phyloP scores from a whole-genome alignment of 768 basidiomycete genomes.

The Tylopilus felleus region DNA sequence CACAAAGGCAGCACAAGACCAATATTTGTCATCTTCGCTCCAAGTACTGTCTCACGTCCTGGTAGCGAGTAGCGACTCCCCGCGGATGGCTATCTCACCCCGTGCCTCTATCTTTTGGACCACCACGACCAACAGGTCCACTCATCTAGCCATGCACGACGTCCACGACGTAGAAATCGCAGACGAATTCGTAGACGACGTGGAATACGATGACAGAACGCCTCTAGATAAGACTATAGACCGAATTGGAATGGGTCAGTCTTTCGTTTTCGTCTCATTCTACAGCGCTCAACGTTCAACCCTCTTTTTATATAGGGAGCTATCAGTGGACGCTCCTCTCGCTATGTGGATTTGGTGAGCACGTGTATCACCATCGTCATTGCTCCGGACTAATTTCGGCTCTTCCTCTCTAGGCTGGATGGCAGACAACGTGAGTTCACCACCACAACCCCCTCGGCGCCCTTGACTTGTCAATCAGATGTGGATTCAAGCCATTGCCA shows the following conservation, averaged over 20 bases:
- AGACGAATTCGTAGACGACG: constrained; percentile 20
- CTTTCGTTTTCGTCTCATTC: neutral
- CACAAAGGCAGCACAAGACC: no score
- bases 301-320: constrained; percentile 40
- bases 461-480: constrained; percentile 53
- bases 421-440: constrained; percentile 76
- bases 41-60: neutral
- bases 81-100: constrained; percentile 45
- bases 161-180: constrained; percentile 30
- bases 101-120: constrained; percentile 52
- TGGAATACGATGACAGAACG: constrained; percentile 44
- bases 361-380: neutral
- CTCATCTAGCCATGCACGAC: constrained; percentile 41
- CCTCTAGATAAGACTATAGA: constrained; percentile 85
- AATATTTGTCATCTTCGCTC: neutral
- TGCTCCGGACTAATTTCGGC: neutral
- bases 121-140: constrained; percentile 25
- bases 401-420: constrained; percentile 64
- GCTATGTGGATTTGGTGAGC: constrained; percentile 85
- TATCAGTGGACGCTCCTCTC: constrained; percentile 83
- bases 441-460: neutral
- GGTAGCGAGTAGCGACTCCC: no score
- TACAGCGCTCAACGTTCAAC: neutral
- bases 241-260: constrained; percentile 80
- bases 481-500: constrained; percentile 91